phyloP scores from a whole-genome alignment of 2,329 filamentous ascomycete genomes.

The Chalaropsis ovoidea region DNA sequence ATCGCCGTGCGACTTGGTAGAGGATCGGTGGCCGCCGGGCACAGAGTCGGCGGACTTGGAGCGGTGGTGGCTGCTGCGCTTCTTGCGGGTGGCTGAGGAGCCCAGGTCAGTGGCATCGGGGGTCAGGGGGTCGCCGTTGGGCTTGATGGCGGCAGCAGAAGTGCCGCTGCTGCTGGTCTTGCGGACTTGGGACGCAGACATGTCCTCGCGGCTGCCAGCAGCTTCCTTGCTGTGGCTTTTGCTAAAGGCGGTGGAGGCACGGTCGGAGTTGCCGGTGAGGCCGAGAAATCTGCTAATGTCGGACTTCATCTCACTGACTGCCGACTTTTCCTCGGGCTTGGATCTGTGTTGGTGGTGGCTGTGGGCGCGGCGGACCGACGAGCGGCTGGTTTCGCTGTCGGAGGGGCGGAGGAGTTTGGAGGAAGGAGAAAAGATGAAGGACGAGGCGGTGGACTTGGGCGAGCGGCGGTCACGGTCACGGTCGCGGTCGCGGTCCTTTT shows the following conservation, averaged over 20 bases:
- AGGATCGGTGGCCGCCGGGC: conserved; percentile 33
- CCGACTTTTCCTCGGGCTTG: conserved; percentile 31
- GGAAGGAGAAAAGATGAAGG: conserved; percentile 29
- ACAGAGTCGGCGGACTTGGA: conserved; percentile 41
- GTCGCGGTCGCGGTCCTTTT: conserved; percentile 31
- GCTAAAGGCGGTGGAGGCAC: conserved; percentile 59
- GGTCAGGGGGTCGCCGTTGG: conserved; percentile 44
- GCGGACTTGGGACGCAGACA: conserved; percentile 32
- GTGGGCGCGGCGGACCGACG: conserved; percentile 22
- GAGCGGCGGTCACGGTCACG: conserved; percentile 31
- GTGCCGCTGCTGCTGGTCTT: conserved; percentile 25
- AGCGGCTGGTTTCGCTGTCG: conserved; percentile 35
- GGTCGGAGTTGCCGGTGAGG: conserved; percentile 33
- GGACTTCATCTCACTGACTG: conserved; percentile 24
- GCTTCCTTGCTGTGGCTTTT: conserved; percentile 88
- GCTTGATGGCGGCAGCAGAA: conserved; percentile 12
- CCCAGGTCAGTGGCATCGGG: conserved; percentile 64
- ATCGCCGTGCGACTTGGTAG: conserved; percentile 34
- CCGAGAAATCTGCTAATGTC: conserved; percentile 19
- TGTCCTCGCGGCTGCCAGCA: conserved; percentile 52
- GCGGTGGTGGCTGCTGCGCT: conserved; percentile 29
- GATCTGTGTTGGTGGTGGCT: conserved; percentile 31
- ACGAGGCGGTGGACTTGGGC: conserved; percentile 31
- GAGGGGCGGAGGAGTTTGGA: conserved; percentile 34
- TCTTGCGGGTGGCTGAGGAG: conserved; percentile 24